Evolutionary conservation across 768 basidiomycete genomes (phyloP).

Genomic region (Trametes cingulata): DNA sequence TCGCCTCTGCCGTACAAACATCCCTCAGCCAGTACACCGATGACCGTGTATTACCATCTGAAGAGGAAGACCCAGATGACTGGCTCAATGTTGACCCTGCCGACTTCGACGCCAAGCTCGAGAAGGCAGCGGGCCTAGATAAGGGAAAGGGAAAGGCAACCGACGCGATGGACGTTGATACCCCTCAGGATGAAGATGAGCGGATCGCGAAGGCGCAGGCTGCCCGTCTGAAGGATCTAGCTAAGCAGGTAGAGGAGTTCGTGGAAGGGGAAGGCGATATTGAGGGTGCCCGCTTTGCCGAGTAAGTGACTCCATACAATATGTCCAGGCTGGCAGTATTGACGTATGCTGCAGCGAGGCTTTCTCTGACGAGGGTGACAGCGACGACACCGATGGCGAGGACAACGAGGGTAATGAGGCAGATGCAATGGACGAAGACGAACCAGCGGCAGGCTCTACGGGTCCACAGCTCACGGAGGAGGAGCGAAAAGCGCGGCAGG

Average conservation of each 20-base stretch:
- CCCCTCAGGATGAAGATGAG: conserved; percentile 44
- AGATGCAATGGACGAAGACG: conserved; percentile 42
- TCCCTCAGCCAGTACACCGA: conserved; percentile 52
- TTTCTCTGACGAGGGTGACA: conserved; percentile 61
- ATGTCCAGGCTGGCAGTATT: neutral
- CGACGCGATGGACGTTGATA: conserved; percentile 55
- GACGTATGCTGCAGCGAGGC: conserved; percentile 49
- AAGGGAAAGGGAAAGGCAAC: conserved; percentile 19
- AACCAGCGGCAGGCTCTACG: conserved; percentile 20
- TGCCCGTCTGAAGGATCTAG: conserved; percentile 68
- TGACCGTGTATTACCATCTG: conserved; percentile 26
- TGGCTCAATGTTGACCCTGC: conserved; percentile 85
- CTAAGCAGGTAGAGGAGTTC: conserved; percentile 85
- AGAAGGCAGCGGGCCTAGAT: conserved; percentile 36
- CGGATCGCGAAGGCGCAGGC: conserved; percentile 65
- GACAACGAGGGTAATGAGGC: conserved; percentile 21
- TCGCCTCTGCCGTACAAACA: conserved; percentile 68
- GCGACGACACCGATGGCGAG: conserved; percentile 43
- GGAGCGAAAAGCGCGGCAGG: conserved; percentile 47
- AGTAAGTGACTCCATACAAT: conserved; percentile 54
- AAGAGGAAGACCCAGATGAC: conserved; percentile 70
- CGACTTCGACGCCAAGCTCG: conserved; percentile 75
- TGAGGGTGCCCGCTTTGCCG: conserved; percentile 86
- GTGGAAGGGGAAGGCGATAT: conserved; percentile 87
- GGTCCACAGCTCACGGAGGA: conserved; percentile 6